A percentile compares a stretch with the other conserved stretches of the same genome.
Evolutionary conservation across 164 flowering plant genomes (phyloP).

Genomic region (Magnolia officinalis): DNA sequence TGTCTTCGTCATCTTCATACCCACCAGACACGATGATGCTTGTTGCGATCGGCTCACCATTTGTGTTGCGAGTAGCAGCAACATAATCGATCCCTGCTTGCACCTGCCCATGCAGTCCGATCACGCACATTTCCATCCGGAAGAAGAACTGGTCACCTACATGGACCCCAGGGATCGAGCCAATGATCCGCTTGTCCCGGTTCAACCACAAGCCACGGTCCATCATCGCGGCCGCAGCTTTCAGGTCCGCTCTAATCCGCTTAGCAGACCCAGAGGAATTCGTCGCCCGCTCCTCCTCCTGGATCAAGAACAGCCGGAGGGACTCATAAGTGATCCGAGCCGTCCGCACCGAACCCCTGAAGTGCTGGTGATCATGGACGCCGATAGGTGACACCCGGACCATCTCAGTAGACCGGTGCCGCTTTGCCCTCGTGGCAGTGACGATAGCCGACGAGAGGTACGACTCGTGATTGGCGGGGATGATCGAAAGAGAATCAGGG

Average conservation of each 20-base stretch:
- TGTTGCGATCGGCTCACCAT: conserved; percentile 66
- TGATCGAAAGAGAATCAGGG: conserved; percentile 41
- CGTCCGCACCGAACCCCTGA: conserved; percentile 46
- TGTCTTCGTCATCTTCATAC: conserved; percentile 80
- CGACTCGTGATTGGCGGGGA: conserved; percentile 19
- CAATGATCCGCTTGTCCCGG: conserved; percentile 71
- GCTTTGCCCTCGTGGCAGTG: conserved; percentile 9
- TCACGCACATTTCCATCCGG: conserved; percentile 71
- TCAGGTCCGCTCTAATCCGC: conserved; percentile 46
- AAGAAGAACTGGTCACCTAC: conserved; percentile 78
- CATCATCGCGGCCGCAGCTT: conserved; percentile 49
- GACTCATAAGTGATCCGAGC: conserved; percentile 63
- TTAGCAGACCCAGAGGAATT: not conserved
- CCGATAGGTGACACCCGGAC: conserved; percentile 53
- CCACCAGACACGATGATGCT: conserved; percentile 85
- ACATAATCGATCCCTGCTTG: conserved; percentile 57
- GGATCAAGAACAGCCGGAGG: conserved; percentile 35
- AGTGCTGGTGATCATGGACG: conserved; percentile 40
- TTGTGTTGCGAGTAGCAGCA: conserved; percentile 28
- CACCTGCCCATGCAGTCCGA: conserved; percentile 72
- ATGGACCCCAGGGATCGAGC: conserved; percentile 66
- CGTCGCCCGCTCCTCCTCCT: conserved; percentile 37
- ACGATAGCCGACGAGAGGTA: not conserved
- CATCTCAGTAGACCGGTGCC: conserved; percentile 49
- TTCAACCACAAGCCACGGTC: conserved; percentile 59